Conservation (phyloP, 139 green algal genomes). For the Ettlia oleoabundans region DNA sequence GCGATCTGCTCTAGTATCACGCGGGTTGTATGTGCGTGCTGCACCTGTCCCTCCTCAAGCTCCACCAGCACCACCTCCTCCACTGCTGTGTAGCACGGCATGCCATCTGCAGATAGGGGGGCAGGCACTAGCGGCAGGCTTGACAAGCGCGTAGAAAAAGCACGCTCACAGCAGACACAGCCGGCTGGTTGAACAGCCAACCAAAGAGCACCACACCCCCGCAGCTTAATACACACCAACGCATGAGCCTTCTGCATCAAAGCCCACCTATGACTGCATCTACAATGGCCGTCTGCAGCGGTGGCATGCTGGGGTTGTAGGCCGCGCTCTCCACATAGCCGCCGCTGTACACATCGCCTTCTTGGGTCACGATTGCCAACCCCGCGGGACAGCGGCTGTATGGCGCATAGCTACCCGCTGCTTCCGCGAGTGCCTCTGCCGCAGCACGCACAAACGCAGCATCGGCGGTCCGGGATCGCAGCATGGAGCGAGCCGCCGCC, state of each 20-base stretch:
- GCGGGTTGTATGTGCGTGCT: conserved; percentile 46
- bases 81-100: conserved; percentile 65
- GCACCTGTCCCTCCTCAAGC: conserved; percentile 44
- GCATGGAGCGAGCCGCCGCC: neutral
- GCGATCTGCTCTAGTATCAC: conserved; percentile 52
- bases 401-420: conserved; percentile 67
- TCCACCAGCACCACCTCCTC: conserved; percentile 74
- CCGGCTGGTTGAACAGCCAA: no score
- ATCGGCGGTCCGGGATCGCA: neutral
- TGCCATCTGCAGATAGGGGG: conserved; percentile 23
- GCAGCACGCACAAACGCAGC: conserved; percentile 48
- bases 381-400: conserved; percentile 83
- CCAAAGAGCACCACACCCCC: neutral
- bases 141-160: neutral
- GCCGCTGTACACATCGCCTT: conserved; percentile 66
- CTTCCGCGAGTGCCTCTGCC: conserved; percentile 50
- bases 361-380: conserved; percentile 60
- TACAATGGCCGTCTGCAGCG: conserved; percentile 79
- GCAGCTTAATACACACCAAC: no score
- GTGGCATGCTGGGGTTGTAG: conserved; percentile 86
- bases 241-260: neutral
- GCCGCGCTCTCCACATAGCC: conserved; percentile 82
- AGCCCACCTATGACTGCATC: conserved; percentile 59
- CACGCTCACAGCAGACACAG: no score
- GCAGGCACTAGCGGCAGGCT: neutral